Evolutionary conservation across 1,284 basidiomycete species (phyloP), one percentile per base, ranked within the genome.

Genomic region (Schizopora paradoxa): DNA sequence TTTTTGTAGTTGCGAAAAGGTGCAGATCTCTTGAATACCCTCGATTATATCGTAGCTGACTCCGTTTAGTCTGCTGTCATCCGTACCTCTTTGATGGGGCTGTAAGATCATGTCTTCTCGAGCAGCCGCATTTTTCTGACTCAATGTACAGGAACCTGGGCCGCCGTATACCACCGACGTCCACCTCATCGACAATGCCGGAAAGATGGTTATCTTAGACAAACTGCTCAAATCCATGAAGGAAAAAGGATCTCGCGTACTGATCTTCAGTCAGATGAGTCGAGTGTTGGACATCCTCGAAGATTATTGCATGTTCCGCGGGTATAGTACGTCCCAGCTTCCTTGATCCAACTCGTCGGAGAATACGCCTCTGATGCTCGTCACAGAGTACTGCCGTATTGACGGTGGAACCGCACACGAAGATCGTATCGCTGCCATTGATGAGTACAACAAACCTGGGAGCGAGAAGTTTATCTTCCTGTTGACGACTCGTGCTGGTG

Each of bases 251-350:
- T 96, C 91, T 1, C 82, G 95, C 8, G 91, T 95, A 2, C 80
- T 98, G 53, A 97, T 99, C 55, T 99, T 99, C 73, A 94, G 90
- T 56, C 95, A 98, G 67, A 99, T 99, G 95, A 94, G 90, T 66
- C 87, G 95, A 34, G 84, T 71, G 61, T 68, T 89, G 22, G 96
- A 99, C 65, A 99, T 99, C 51, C 67, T 99, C 32, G 95, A 99
- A 63, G 96, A 99, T 62, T 99, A 96, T 66, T 98, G 93, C 64
- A 71, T 96, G 51, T 99, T 98, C 75, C 74, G 95, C 39, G 71
- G 71, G 47, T 95, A 89, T 68, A 85, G 92, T 94, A 57, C 51
- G 88, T 76, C 2, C 11, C 38, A 23, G 26, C 6, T 10, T 26
- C n/a, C n/a, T n/a, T n/a, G n/a, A n/a, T n/a, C n/a, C n/a, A 34